Percentiles rank a stretch among this genome's conserved stretches.
Evolutionary conservation across 2,329 filamentous ascomycete genomes (phyloP).

Genomic region (Fusarium fujikuroi): DNA sequence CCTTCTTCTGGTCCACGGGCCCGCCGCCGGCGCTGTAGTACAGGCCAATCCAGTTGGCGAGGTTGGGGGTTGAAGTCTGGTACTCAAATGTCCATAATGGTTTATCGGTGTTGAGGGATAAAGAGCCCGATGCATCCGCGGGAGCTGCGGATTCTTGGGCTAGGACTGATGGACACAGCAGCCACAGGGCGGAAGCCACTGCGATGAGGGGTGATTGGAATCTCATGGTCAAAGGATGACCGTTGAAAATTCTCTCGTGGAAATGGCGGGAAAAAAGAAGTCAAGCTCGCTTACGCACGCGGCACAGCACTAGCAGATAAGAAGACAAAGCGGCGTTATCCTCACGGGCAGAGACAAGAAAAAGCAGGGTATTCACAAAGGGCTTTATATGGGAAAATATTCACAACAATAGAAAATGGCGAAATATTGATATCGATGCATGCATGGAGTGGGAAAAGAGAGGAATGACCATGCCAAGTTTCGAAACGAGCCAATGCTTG

Average conservation of each 20-base stretch:
- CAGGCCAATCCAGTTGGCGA: slow-evolving; percentile 53
- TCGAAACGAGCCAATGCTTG: slow-evolving; percentile 27
- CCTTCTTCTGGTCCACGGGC: slow-evolving; percentile 47
- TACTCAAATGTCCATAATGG: slow-evolving; percentile 51
- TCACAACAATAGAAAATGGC: neutral
- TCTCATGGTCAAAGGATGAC: slow-evolving; percentile 20
- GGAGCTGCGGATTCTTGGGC: slow-evolving; percentile 8
- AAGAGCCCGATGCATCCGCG: slow-evolving; percentile 17
- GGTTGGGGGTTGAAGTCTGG: slow-evolving; percentile 42
- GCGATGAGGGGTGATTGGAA: slow-evolving; percentile 18
- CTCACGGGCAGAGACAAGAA: neutral
- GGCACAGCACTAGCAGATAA: slow-evolving; percentile 3
- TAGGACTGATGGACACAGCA: slow-evolving; percentile 16
- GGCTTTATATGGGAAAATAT: slow-evolving; percentile 4
- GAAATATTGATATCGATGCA: neutral
- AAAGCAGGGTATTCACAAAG: neutral
- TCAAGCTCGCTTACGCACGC: slow-evolving; percentile 4
- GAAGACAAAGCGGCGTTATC: neutral
- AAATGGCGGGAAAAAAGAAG: neutral
- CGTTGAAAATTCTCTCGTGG: neutral
- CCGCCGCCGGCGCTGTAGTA: slow-evolving; percentile 50
- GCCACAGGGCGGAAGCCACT: slow-evolving; percentile 27
- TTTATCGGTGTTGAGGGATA: slow-evolving; percentile 28
- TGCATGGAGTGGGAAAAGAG: neutral
- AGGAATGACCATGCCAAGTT: slow-evolving; percentile 19